A percentile compares a stretch with the other conserved stretches of the same genome.
Conservation (phyloP, 306 rosid genomes). For the Canavalia ensiformis region DNA sequence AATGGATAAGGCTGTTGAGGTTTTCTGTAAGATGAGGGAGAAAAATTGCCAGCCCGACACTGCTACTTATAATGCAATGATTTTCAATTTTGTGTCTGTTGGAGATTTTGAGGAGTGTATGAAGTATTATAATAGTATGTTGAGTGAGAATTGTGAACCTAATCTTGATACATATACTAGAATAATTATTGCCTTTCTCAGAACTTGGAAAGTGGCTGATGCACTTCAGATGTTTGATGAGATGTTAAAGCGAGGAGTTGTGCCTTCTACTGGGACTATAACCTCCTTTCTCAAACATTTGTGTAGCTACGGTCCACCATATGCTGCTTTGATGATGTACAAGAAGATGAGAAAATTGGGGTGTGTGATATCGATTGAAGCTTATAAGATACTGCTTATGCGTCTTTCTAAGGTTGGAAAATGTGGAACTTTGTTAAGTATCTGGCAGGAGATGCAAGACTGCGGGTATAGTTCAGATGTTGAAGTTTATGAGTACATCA, state of each 20-base stretch:
- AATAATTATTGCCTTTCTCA: constrained; percentile 68
- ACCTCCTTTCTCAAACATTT: constrained; percentile 68
- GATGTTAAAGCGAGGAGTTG: constrained; percentile 68
- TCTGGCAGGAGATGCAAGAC: constrained; percentile 92
- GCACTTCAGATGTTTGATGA: constrained; percentile 88
- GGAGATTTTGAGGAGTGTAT: constrained; percentile 65
- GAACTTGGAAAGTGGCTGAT: constrained; percentile 75
- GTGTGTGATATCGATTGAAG: constrained; percentile 67
- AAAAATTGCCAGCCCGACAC: constrained; percentile 58
- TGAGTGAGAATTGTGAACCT: constrained; percentile 66
- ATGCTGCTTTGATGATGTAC: constrained; percentile 83
- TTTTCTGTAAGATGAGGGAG: constrained; percentile 64
- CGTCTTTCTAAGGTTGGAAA: constrained; percentile 84
- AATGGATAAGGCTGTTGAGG: constrained; percentile 65
- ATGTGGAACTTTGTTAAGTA: constrained; percentile 75
- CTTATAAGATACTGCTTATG: constrained; percentile 84
- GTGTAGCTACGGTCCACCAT: constrained; percentile 93
- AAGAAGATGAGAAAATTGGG: constrained; percentile 74
- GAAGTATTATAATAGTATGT: constrained; percentile 68
- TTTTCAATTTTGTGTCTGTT: constrained; percentile 66
- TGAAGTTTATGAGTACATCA: constrained; percentile 81
- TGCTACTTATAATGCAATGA: constrained; percentile 71
- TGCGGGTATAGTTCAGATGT: constrained; percentile 75
- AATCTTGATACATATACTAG: constrained; percentile 64
- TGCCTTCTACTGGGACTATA: constrained; percentile 73